Evolutionary conservation across 805 yeast species (phyloP).

Genomic region (Yamadazyma paraphyllophila): DNA sequence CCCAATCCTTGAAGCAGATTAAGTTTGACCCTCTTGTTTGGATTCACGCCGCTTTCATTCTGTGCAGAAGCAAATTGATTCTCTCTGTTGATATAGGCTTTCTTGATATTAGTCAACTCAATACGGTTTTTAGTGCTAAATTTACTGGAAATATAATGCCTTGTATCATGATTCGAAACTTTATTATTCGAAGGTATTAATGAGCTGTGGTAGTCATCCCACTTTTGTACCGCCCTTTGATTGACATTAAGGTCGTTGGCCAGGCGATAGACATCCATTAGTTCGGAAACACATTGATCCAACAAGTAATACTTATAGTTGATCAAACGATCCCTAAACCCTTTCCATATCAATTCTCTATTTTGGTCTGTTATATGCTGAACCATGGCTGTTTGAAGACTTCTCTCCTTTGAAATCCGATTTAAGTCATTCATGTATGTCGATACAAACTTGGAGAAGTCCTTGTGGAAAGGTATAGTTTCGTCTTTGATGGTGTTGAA

Average conservation of each 20-base stretch:
- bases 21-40: constrained; percentile 11
- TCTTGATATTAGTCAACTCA: constrained; percentile 31
- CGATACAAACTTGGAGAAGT: constrained; percentile 1
- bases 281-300: constrained; percentile 24
- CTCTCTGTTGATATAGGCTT: constrained; percentile 3
- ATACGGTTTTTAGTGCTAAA: constrained; percentile 20
- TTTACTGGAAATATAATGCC: constrained; percentile 4
- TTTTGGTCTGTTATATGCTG: constrained; percentile 21
- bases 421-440: constrained; percentile 22
- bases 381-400: constrained; percentile 27
- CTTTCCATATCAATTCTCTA: constrained; percentile 34
- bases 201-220: constrained; percentile 14
- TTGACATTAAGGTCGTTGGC: background rate
- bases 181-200: constrained; percentile 3
- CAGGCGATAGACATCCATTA: constrained; percentile 24
- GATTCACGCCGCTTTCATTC: background rate
- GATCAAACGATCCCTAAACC: constrained; percentile 25
- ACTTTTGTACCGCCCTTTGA: background rate
- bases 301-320: constrained; percentile 25
- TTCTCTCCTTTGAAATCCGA: constrained; percentile 26
- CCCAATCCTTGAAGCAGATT: constrained; percentile 20
- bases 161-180: constrained; percentile 2
- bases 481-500: constrained; percentile 15
- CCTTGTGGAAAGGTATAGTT: constrained; percentile 2
- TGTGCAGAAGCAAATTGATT: constrained; percentile 3